Base-by-base conservation (phyloP, 805 yeast genomes). In the Kodamaea kakaduensis region DNA sequence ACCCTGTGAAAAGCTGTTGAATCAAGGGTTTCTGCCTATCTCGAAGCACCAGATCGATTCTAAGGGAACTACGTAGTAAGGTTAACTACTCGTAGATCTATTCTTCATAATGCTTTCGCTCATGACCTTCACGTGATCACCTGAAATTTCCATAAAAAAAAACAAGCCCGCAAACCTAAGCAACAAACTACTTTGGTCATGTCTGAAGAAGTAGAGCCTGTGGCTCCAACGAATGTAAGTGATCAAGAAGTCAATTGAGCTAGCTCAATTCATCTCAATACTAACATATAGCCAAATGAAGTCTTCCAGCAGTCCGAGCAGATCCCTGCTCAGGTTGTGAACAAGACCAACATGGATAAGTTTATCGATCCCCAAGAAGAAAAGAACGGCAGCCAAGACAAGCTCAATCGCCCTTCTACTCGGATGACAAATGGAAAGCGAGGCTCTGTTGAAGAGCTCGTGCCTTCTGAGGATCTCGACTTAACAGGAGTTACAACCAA, bases 381-480 rank as follows among this genome's bases (percentile, higher is more conserved):
- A 15, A 19, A 30, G 17, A 12, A n/a, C 7, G 24, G 20, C 17
- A 20, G 25, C 7, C 12, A 18, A 15, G 17, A 12, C 24, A 17
- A 15, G 19, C 13, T 14, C 23, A 32, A 25, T 17, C 15, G 24
- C 16, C 19, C 25, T 23, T 27, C 34, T 34, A 39, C 21, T 17
- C 24, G 10, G 19, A 15, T 25, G 15, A 24, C 12, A 18, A 24
- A 27, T 13, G 37, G 30, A 9, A 25, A 24, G 13, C 18, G 35
- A 16, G 37, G n/a, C 3, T 8, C 20, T 35, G 33, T 9, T 9
- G 38, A 27, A 15, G 17, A 22, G 15, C 48, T 50, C 47, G 50
- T 50, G 7, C 61, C 67, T 9, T 61, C 69, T 40, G 69, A 63
- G 32, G 67, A 67, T 39, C 58, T 50, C 28, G 71, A 66, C 40